Percentiles rank a stretch among this genome's conserved stretches.
Evolutionary conservation across 2,329 filamentous ascomycete species (phyloP).

Genomic region (Fusarium drepaniforme): DNA sequence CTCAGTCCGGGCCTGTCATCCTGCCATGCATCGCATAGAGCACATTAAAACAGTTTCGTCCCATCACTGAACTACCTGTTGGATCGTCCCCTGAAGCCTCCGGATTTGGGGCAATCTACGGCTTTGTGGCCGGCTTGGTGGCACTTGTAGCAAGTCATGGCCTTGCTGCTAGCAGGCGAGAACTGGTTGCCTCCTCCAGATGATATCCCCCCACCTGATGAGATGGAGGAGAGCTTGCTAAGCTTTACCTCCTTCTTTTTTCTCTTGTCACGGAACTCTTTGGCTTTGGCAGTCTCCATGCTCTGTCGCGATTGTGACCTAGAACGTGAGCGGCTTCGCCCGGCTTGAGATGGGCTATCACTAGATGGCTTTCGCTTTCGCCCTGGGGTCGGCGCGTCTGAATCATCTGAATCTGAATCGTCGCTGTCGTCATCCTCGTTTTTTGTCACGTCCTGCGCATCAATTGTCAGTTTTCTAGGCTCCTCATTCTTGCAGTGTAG

Average conservation of each 20-base stretch:
- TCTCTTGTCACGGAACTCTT: slow-evolving; percentile 68
- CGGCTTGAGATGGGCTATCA: slow-evolving; percentile 31
- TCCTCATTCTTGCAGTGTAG: not conserved
- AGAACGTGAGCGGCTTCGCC: slow-evolving; percentile 48
- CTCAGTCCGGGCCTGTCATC: not conserved
- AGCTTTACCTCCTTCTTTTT: slow-evolving; percentile 76
- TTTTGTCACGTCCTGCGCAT: slow-evolving; percentile 21
- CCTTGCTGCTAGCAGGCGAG: slow-evolving; percentile 38
- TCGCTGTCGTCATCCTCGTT: slow-evolving; percentile 44
- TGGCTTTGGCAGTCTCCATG: slow-evolving; percentile 48
- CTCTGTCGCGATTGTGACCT: slow-evolving; percentile 46
- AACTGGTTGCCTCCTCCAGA: slow-evolving; percentile 44
- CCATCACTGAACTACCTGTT: slow-evolving; percentile 21
- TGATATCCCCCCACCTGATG: slow-evolving; percentile 63
- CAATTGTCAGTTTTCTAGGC: slow-evolving; percentile 14
- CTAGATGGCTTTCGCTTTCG: slow-evolving; percentile 45
- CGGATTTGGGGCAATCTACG: slow-evolving; percentile 63
- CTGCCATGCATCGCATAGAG: not conserved
- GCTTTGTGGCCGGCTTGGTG: slow-evolving; percentile 71
- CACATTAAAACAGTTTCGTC: not conserved
- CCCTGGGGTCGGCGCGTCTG: slow-evolving; percentile 38
- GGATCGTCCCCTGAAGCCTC: slow-evolving; percentile 21
- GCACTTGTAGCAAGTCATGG: slow-evolving; percentile 69
- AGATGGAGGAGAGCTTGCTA: slow-evolving; percentile 72
- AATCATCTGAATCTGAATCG: slow-evolving; percentile 43